phyloP scores from a whole-genome alignment of 176 grass and related monocot species.

The Leersia perrieri region DNA sequence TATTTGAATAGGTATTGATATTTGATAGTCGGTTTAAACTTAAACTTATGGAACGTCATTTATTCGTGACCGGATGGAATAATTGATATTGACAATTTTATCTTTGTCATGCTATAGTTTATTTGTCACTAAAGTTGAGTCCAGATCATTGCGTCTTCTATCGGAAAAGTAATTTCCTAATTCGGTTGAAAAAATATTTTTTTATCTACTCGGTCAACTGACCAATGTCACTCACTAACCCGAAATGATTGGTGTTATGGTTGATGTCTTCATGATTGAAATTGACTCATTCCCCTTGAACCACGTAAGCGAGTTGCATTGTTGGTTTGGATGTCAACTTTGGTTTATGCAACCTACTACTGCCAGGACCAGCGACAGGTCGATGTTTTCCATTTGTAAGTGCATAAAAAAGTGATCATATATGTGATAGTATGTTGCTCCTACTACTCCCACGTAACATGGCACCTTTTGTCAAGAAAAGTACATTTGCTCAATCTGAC shows the following conservation, averaged over 20 bases:
- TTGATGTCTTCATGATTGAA: background rate
- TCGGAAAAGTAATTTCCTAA: background rate
- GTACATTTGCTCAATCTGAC: background rate
- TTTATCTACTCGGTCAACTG: background rate
- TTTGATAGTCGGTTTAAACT: too few relatives aligned
- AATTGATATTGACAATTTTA: too few relatives aligned
- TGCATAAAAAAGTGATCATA: background rate
- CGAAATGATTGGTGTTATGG: background rate
- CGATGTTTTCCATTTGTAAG: background rate
- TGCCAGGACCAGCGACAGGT: background rate
- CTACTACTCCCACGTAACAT: background rate
- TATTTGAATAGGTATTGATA: too few relatives aligned
- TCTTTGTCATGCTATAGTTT: background rate
- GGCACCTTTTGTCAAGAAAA: background rate
- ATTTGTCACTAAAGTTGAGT: background rate
- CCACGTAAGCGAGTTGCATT: background rate
- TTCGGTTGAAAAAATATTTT: background rate
- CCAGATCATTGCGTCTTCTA: background rate
- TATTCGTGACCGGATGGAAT: too few relatives aligned
- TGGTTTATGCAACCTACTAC: background rate
- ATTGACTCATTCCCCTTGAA: background rate
- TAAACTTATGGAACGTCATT: too few relatives aligned
- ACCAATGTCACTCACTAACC: background rate
- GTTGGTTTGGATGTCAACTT: slow-evolving; percentile 24
- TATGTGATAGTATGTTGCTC: background rate